Base-by-base conservation (phyloP, 1,284 basidiomycete species). In the Trametes pubescens region DNA sequence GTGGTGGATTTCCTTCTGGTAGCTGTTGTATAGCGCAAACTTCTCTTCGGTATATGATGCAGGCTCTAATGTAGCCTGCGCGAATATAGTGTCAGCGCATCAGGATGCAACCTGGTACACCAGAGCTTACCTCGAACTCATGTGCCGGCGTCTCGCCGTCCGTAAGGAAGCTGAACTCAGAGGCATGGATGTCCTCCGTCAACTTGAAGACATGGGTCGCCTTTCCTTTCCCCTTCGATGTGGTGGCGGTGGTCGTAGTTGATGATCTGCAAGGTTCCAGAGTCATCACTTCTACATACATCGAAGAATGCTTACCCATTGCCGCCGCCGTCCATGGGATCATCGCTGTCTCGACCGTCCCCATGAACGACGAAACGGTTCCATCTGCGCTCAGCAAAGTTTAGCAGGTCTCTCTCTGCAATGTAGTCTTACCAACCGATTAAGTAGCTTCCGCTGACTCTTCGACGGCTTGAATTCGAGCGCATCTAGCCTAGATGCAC, bases 11-110 rank as follows among this genome's bases (percentile, higher is more conserved):
- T 87, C 80, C 35, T 77, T 76, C 75, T 98, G 95, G 74, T 97
- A 97, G 58, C 82, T 82, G 70, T 85, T 76, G 73, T 86, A 98
- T 14, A 98, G 82, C 16, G 79, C 80, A 74, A 87, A 97, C 73
- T 96, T 96, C 79, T 97, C 94, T 4, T 82, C 72, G 0, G 90
- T 92, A 68, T 84, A 94, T 14, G 86, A 86, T 0, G 95, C 87
- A 4, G 86, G 88, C 69, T 93, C 92, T 9, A 96, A 77, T 4
- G 80, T 85, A 21, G 91, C 86, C 93, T 95, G 56, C 13, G 14
- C 4, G 14, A 34, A 21, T 4, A 26, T 14, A 9, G 10, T 29
- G 29, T 52, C 8, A 35, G 22, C 4, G 16, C n/a, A 22, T 10
- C 10, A 16, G 13, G 5, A 22, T 26, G 22, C 7, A 2, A 21